Evolutionary conservation across 2,329 filamentous ascomycete species (phyloP).

Genomic region (Aureobasidium sp.): DNA sequence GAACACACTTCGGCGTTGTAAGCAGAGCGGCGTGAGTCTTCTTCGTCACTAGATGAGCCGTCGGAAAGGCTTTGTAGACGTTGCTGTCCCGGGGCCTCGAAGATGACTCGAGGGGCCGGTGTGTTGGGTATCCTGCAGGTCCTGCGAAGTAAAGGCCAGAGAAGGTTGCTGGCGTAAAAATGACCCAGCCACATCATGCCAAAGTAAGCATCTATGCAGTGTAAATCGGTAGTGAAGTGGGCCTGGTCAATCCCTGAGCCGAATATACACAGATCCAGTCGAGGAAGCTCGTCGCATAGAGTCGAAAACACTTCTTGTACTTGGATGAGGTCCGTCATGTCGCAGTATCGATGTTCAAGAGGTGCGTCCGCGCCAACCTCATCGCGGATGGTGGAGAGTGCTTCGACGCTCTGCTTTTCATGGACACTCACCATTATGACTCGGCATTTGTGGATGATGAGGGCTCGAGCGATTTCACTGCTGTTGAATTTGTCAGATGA

Average conservation of each 20-base stretch:
- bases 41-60: conserved; percentile 1
- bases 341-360: conserved; percentile 37
- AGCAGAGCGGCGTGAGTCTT: not conserved
- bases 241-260: conserved; percentile 39
- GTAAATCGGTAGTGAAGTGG: conserved; percentile 30
- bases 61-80: not conserved
- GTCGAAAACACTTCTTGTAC: conserved; percentile 32
- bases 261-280: conserved; percentile 37
- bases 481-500: not conserved
- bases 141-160: conserved; percentile 37
- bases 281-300: conserved; percentile 28
- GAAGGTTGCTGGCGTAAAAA: conserved; percentile 35
- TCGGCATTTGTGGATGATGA: conserved; percentile 18
- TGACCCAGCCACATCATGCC: conserved; percentile 39
- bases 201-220: conserved; percentile 35
- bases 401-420: conserved; percentile 33
- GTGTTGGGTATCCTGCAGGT: conserved; percentile 31
- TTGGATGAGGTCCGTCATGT: conserved; percentile 33
- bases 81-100: conserved; percentile 37
- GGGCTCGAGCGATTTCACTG: conserved; percentile 18
- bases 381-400: conserved; percentile 28
- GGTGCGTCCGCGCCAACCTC: conserved; percentile 20
- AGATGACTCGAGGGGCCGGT: conserved; percentile 34
- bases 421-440: conserved; percentile 27
- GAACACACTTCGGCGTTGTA: conserved; percentile 1